Conservation (phyloP, 768 basidiomycete species). For the Rhizopogon vesiculosus region DNA sequence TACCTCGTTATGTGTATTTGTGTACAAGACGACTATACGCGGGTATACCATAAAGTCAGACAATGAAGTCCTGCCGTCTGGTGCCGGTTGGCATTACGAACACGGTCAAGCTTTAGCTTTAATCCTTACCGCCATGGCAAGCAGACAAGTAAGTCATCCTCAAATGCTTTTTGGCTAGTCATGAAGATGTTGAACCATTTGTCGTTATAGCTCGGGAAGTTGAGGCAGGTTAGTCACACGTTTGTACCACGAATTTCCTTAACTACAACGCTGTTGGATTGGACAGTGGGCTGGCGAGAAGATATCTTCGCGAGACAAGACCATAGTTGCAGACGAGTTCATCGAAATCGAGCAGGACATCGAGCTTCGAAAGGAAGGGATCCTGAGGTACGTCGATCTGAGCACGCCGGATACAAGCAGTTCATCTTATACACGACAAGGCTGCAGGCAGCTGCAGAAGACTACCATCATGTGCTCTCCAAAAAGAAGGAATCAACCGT, state of each 20-base stretch:
- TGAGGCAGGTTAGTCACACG: slow-evolving; percentile 57
- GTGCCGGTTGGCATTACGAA: not conserved
- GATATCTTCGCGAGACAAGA: slow-evolving; percentile 81
- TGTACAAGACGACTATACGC: too few relatives aligned
- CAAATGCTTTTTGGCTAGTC: not conserved
- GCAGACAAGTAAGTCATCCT: slow-evolving; percentile 49
- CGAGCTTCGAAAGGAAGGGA: slow-evolving; percentile 71
- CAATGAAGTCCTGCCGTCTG: not conserved
- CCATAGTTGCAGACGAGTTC: slow-evolving; percentile 73
- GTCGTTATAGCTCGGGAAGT: slow-evolving; percentile 59
- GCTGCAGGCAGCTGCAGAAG: slow-evolving; percentile 65
- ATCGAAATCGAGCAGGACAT: slow-evolving; percentile 80
- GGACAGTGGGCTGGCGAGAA: slow-evolving; percentile 86
- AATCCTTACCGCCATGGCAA: slow-evolving; percentile 44
- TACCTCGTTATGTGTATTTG: too few relatives aligned
- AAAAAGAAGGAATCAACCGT: slow-evolving; percentile 73
- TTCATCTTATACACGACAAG: slow-evolving; percentile 31
- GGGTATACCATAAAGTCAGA: too few relatives aligned
- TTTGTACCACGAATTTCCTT: slow-evolving; percentile 1
- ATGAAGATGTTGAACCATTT: not conserved
- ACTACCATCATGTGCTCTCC: slow-evolving; percentile 63
- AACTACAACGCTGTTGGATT: slow-evolving; percentile 14
- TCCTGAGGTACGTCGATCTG: slow-evolving; percentile 51
- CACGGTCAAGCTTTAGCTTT: slow-evolving; percentile 2
- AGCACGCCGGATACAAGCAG: not conserved